phyloP scores from a whole-genome alignment of 2,329 filamentous ascomycete species.

The Claviceps pusilla region DNA sequence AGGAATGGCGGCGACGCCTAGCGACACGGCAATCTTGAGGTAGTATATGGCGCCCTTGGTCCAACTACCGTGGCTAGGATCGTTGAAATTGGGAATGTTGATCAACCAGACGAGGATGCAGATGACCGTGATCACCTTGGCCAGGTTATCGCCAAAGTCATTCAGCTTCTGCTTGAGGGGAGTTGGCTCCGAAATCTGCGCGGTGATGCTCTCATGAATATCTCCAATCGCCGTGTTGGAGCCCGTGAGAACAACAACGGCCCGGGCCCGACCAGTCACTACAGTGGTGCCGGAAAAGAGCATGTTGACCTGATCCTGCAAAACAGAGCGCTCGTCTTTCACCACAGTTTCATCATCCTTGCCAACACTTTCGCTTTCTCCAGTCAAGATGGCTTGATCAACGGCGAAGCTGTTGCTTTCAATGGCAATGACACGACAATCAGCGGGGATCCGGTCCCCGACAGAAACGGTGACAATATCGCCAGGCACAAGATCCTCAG shows the following conservation, averaged over 20 bases:
- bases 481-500: slow-evolving; percentile 91
- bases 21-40: slow-evolving; percentile 95
- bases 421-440: slow-evolving; percentile 78
- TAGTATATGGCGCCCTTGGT: slow-evolving; percentile 98
- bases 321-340: slow-evolving; percentile 69
- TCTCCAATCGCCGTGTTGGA: slow-evolving; percentile 88
- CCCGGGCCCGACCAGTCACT: slow-evolving; percentile 82
- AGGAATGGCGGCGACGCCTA: slow-evolving; percentile 93
- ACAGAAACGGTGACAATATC: slow-evolving; percentile 80
- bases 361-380: slow-evolving; percentile 90
- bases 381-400: slow-evolving; percentile 92
- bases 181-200: slow-evolving; percentile 94
- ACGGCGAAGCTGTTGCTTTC: slow-evolving; percentile 96
- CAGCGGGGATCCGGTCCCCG: slow-evolving; percentile 84
- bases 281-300: slow-evolving; percentile 97
- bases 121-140: slow-evolving; percentile 96
- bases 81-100: slow-evolving; percentile 94
- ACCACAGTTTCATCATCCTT: slow-evolving; percentile 59
- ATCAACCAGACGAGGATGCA: slow-evolving; percentile 96
- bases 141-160: slow-evolving; percentile 88
- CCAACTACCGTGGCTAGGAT: slow-evolving; percentile 84
- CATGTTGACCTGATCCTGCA: slow-evolving; percentile 96
- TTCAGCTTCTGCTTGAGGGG: slow-evolving; percentile 98
- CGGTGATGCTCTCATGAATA: slow-evolving; percentile 95
- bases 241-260: slow-evolving; percentile 81